Base-by-base conservation (phyloP, 371 early-diverging fungal species). In the Mucor racemosus region DNA sequence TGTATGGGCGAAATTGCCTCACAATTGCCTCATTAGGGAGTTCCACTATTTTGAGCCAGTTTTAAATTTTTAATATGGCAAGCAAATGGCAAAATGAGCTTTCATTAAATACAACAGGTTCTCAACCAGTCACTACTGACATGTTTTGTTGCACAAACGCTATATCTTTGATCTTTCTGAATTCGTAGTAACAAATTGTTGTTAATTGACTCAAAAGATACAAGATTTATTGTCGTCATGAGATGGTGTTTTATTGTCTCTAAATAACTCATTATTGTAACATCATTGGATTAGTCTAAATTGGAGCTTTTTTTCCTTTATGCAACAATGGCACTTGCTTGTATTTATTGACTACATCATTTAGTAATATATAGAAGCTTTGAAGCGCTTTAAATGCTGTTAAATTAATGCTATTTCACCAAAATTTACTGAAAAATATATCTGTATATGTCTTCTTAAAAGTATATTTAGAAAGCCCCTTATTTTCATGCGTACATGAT, bases 1-100 rank as follows among this genome's bases (percentile, higher is more conserved):
- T 55, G 40, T 48, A 15, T 38, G 36, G 44, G 65, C 65, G 19
- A 64, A 64, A 64, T 64, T 64, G 65, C 65, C 65, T 41, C 65
- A 64, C 57, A 64, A 64, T 64, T 64, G 38, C 65, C 65, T 64
- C 65, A 64, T 64, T 64, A 57, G 65, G 44, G 57, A 46, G 34
- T 34, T 15, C 34, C 36, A 19, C 4, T 46, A 35, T n/a, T 48
- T 61, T 61, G 61, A 61, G 61, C 19, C 50, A 50, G 13, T 61
- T 46, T 34, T 17, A 5, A 5, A 35, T 35, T 31, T 17, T 26
- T 4, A 21, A 26, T 7, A 15, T 44, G 26, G 50, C 50, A 50
- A 50, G 50, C 58, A 35, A 58, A 58, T 58, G 39, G 58, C 58
- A 38, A 53, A 62, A 53, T 62, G 48, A 53, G 62, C 62, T 62